Conservation (phyloP, 2,329 filamentous ascomycete genomes). For the Diplodia seriata region DNA sequence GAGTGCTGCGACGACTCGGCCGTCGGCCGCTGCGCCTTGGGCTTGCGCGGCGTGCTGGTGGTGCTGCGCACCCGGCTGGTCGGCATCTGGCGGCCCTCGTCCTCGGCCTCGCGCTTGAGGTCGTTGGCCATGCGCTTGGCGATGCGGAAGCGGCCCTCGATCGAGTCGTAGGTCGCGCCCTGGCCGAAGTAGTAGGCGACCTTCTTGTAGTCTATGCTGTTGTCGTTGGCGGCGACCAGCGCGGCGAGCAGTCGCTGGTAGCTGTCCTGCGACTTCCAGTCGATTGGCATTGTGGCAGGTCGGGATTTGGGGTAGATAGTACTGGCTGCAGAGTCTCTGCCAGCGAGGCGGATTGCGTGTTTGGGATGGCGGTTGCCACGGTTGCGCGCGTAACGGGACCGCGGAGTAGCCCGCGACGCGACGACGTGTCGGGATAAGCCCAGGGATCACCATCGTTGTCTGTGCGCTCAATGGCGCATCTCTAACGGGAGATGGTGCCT, state of each 20-base stretch:
- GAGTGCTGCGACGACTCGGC: conserved; percentile 14
- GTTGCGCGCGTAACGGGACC: conserved; percentile 9
- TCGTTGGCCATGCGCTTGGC: conserved; percentile 51
- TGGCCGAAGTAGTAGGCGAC: conserved; percentile 56
- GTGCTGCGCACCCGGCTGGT: conserved; percentile 25
- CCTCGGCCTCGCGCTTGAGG: conserved; percentile 43
- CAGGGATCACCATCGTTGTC: neutral
- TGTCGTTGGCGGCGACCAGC: conserved; percentile 46
- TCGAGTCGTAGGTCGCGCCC: conserved; percentile 56
- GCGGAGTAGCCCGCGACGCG: conserved; percentile 7
- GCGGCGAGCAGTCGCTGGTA: conserved; percentile 52
- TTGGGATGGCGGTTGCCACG: conserved; percentile 4
- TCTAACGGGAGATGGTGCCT: neutral
- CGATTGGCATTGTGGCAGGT: conserved; percentile 41
- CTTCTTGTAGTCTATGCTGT: conserved; percentile 51
- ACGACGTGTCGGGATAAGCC: conserved; percentile 19
- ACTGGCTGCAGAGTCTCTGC: no score
- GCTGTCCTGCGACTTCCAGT: conserved; percentile 47
- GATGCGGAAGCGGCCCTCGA: conserved; percentile 56
- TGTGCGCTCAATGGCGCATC: conserved; percentile 6
- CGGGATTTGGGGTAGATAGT: neutral
- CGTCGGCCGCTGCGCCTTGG: conserved; percentile 32
- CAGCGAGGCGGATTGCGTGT: neutral
- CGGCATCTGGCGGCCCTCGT: conserved; percentile 33
- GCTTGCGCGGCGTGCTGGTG: conserved; percentile 35